Evolutionary conservation across 257 asterid genomes (phyloP).

Genomic region (Penstemon davidsonii): DNA sequence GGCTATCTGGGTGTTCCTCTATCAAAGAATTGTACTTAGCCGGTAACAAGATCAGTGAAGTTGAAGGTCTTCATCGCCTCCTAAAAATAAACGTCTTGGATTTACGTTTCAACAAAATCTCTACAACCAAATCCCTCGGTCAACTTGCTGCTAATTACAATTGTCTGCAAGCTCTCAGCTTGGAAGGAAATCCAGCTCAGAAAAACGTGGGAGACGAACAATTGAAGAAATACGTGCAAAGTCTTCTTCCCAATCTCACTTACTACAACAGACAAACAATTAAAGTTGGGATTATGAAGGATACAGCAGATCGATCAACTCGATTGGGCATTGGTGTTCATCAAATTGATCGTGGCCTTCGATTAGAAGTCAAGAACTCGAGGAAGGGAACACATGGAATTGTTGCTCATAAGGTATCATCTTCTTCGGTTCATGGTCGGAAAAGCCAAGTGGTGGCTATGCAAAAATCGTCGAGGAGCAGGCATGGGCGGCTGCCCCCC

Average conservation of each 20-base stretch:
- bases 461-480: conserved; percentile 46
- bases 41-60: conserved; percentile 96
- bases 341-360: conserved; percentile 54
- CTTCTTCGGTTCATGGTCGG: conserved; percentile 57
- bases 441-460: conserved; percentile 52
- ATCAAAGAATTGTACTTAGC: conserved; percentile 88
- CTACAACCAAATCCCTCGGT: conserved; percentile 85
- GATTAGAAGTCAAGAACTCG: conserved; percentile 44
- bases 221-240: conserved; percentile 65
- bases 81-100: conserved; percentile 80
- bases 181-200: conserved; percentile 95
- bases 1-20: conserved; percentile 89
- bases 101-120: conserved; percentile 89
- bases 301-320: conserved; percentile 63
- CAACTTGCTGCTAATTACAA: conserved; percentile 96
- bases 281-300: conserved; percentile 66
- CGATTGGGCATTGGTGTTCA: conserved; percentile 60
- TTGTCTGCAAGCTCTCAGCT: conserved; percentile 83
- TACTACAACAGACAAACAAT: conserved; percentile 76
- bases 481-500: conserved; percentile 62
- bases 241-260: conserved; percentile 80
- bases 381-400: conserved; percentile 58
- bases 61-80: conserved; percentile 98
- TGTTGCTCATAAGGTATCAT: conserved; percentile 45
- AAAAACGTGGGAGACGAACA: conserved; percentile 91